Conservation (phyloP, 805 yeast species). For the Ogataea ramenticola region DNA sequence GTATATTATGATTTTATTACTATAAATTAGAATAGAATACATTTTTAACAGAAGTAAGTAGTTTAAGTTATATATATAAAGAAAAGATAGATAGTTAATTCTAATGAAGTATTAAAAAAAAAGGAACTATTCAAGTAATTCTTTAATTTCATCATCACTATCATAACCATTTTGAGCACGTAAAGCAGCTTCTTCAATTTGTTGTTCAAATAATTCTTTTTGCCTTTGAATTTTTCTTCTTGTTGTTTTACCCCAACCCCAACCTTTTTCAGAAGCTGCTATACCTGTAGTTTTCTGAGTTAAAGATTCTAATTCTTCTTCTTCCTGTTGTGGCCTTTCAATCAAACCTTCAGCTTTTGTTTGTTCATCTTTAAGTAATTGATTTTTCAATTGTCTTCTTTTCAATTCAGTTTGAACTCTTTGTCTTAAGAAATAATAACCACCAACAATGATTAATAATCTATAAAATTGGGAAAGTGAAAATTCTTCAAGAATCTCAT, state of each 20-base stretch:
- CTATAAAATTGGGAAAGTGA: conserved; percentile 40
- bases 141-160: conserved; percentile 65
- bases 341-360: conserved; percentile 29
- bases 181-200: conserved; percentile 35
- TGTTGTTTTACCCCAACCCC: conserved; percentile 81
- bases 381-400: conserved; percentile 40
- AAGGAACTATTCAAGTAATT: conserved; percentile 58
- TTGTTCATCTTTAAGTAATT: conserved; percentile 39
- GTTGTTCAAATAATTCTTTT: conserved; percentile 45
- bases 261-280: conserved; percentile 36
- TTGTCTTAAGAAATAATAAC: conserved; percentile 53
- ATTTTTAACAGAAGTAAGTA: too few species aligned
- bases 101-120: too few species aligned
- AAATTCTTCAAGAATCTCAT: conserved; percentile 32
- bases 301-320: conserved; percentile 18
- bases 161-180: conserved; percentile 18
- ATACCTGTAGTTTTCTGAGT: conserved; percentile 27
- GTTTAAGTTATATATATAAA: too few species aligned
- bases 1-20: too few species aligned
- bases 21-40: too few species aligned
- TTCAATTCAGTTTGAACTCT: conserved; percentile 51
- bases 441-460: conserved; percentile 48
- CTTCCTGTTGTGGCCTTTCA: conserved; percentile 28
- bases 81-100: background rate
- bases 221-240: conserved; percentile 51